Conservation (phyloP, 495 filamentous ascomycete genomes). For the Penicillium psychrofluorescens region DNA sequence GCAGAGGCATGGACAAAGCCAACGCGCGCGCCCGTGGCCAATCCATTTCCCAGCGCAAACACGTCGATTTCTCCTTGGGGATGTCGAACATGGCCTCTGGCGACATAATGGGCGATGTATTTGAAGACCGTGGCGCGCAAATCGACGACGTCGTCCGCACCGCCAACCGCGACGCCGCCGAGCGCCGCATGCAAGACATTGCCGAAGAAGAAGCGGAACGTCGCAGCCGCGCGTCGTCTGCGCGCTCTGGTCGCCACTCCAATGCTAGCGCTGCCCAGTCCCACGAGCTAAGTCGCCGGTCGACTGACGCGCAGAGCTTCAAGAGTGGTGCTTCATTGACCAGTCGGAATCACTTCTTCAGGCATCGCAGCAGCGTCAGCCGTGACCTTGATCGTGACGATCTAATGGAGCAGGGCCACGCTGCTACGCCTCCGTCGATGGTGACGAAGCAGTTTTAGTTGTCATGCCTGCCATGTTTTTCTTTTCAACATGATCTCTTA, state of each 20-base stretch:
- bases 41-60: slow-evolving; percentile 50
- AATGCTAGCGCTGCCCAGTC: slow-evolving; percentile 16
- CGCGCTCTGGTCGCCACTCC: slow-evolving; percentile 17
- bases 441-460: not conserved
- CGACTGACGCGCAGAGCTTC: slow-evolving; percentile 27
- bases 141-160: slow-evolving; percentile 32
- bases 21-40: slow-evolving; percentile 46
- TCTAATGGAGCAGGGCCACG: slow-evolving; percentile 26
- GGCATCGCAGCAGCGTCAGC: slow-evolving; percentile 20
- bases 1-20: slow-evolving; percentile 37
- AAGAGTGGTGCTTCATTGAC: slow-evolving; percentile 23
- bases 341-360: slow-evolving; percentile 33
- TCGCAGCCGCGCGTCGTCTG: slow-evolving; percentile 19
- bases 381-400: slow-evolving; percentile 18
- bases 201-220: slow-evolving; percentile 34
- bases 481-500: not conserved
- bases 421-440: slow-evolving; percentile 1
- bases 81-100: slow-evolving; percentile 52
- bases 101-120: slow-evolving; percentile 64
- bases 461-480: not conserved
- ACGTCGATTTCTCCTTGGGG: slow-evolving; percentile 71
- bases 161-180: slow-evolving; percentile 32
- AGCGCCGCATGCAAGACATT: slow-evolving; percentile 40
- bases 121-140: slow-evolving; percentile 42
- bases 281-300: slow-evolving; percentile 15